Evolutionary conservation across 2,329 filamentous ascomycete species (phyloP).

Genomic region (Claviceps fusiformis): DNA sequence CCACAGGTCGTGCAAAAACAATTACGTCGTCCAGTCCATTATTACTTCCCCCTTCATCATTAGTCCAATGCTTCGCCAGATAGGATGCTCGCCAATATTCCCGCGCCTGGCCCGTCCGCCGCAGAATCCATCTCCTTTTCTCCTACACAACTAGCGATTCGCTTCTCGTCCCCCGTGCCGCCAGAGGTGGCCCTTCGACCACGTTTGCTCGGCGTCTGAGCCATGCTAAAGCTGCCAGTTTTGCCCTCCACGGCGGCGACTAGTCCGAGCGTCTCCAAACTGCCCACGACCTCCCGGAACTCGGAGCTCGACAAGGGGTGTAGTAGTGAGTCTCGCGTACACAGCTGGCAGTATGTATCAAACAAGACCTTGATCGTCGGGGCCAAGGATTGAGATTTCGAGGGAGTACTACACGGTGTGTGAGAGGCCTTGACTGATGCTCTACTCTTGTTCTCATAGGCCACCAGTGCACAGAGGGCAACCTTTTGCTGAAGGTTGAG

Average conservation of each 20-base stretch:
- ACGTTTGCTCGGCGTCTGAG: conserved; percentile 60
- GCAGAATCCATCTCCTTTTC: conserved; percentile 65
- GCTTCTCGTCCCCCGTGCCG: conserved; percentile 55
- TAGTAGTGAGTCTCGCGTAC: conserved; percentile 74
- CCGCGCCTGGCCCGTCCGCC: conserved; percentile 47
- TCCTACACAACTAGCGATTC: conserved; percentile 66
- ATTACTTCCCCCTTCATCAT: neutral
- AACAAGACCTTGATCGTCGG: conserved; percentile 78
- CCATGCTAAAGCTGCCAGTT: conserved; percentile 49
- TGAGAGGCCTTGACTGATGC: conserved; percentile 29
- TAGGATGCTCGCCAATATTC: conserved; percentile 49
- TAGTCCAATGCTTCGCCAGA: conserved; percentile 46
- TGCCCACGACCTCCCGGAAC: conserved; percentile 84
- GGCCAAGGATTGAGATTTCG: conserved; percentile 46
- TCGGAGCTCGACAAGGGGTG: conserved; percentile 84
- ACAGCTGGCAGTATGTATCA: conserved; percentile 69
- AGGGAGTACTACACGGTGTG: conserved; percentile 39
- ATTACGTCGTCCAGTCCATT: neutral
- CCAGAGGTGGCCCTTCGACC: conserved; percentile 41
- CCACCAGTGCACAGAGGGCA: conserved; percentile 75
- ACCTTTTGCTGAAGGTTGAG: conserved; percentile 96
- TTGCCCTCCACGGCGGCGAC: conserved; percentile 58
- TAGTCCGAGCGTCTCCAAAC: conserved; percentile 76
- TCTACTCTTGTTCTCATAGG: conserved; percentile 65
- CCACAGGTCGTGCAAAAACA: neutral